Evolutionary conservation across 805 yeast genomes (phyloP), one percentile per base, ranked within the genome.

Genomic region (Candida qinlingensis): DNA sequence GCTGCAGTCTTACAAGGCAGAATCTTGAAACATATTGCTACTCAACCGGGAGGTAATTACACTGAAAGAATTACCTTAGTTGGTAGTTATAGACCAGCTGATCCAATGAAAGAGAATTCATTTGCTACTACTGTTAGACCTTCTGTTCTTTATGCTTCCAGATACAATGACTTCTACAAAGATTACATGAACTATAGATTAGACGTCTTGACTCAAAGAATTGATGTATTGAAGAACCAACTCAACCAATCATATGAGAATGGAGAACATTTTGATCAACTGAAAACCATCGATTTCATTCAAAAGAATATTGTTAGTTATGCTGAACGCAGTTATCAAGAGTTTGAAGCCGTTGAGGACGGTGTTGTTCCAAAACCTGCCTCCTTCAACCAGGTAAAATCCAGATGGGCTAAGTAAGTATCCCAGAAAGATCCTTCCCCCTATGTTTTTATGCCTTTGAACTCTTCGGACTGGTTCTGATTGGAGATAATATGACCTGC

Each of bases 1-100:
- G 79, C 77, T n/a, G 67, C 74, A 25, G 60, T 75, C n/a, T 61
- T 75, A 41, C 79, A 75, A 57, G 79, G 78, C 7, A 64, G 76
- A 46, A 63, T 73, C 34, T 58, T 75, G 28, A 70, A 66, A 53
- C 79, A 75, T 52, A 64, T 75, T 49, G 80, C 79, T 7, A 69
- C 76, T 25, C 70, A 70, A 47, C 77, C 79, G 13, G 55, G 58
- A 28, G 68, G 69, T 39, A 49, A 54, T 26, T 59, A 62, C 52
- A 52, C 52, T 31, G 77, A 73, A 52, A 67, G 77, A 61, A 71
- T 73, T 52, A 70, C 76, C 2, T 58, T 70, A 4, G 75, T 73
- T 38, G 70, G 70, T 19, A 67, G 73, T 5, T 72, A 66, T 55
- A 67, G 73, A 57, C 75, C 77, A 29, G 65, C 64, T 44, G 65